phyloP scores from a whole-genome alignment of 768 basidiomycete species.

The Kwoniella dendrophila region DNA sequence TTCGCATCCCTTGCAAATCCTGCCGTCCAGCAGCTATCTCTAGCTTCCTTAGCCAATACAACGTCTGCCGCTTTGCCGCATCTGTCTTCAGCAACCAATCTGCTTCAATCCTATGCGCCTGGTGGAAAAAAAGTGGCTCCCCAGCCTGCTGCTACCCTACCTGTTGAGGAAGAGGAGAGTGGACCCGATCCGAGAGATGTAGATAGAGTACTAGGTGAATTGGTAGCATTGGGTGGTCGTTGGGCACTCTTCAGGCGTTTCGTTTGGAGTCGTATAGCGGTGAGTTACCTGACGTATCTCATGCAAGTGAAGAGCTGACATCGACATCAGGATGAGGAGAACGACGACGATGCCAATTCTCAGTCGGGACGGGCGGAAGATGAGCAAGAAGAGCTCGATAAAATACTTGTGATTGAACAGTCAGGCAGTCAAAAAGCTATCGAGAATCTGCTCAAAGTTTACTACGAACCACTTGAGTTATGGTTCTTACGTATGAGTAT shows the following conservation, averaged over 20 bases:
- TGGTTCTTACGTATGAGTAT: constrained; percentile 88
- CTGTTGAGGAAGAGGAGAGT: constrained; percentile 51
- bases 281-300: constrained; percentile 46
- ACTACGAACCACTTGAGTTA: constrained; percentile 84
- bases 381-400: not conserved
- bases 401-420: constrained; percentile 42
- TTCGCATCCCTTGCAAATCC: constrained; percentile 41
- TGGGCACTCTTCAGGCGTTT: constrained; percentile 92
- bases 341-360: constrained; percentile 14
- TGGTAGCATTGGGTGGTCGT: constrained; percentile 83
- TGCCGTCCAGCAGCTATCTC: constrained; percentile 31
- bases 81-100: constrained; percentile 44
- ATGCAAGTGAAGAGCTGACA: not conserved
- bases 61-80: constrained; percentile 45
- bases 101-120: constrained; percentile 52
- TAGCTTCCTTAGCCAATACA: constrained; percentile 38
- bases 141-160: constrained; percentile 17
- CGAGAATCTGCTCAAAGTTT: constrained; percentile 67
- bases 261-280: constrained; percentile 72
- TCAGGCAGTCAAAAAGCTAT: constrained; percentile 61
- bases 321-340: constrained; percentile 15
- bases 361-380: too few species aligned
- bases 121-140: constrained; percentile 32
- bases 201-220: constrained; percentile 83
- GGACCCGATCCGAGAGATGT: constrained; percentile 82